These are phyloP conservation scores for Tetrapisispora arboricola DNA, from an alignment of 805 yeast genomes.

Conservation along the genomic window DNA sequence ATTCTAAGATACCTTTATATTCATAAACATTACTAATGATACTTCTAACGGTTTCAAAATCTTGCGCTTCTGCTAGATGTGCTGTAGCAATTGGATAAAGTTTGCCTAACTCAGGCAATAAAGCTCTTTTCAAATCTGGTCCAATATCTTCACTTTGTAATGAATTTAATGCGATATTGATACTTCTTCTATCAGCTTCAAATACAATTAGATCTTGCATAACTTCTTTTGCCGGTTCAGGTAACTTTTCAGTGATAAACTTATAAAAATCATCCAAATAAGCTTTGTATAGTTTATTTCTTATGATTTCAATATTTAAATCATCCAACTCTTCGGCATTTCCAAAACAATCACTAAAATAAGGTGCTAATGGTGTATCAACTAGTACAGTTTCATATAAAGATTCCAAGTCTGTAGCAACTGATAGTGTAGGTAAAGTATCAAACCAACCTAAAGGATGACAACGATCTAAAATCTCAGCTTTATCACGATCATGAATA, in stretches of 20 bases:
- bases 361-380: slow-evolving; percentile 96
- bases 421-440: slow-evolving; percentile 86
- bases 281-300: slow-evolving; percentile 86
- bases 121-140: slow-evolving; percentile 62
- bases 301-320: slow-evolving; percentile 85
- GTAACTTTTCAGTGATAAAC: slow-evolving; percentile 52
- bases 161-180: slow-evolving; percentile 85
- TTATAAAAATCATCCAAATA: slow-evolving; percentile 78
- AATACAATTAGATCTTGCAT: slow-evolving; percentile 71
- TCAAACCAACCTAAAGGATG: slow-evolving; percentile 99
- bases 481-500: slow-evolving; percentile 83
- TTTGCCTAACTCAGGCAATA: slow-evolving; percentile 77
- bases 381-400: slow-evolving; percentile 84
- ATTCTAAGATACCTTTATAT: slow-evolving; percentile 48
- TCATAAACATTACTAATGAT: slow-evolving; percentile 57
- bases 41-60: slow-evolving; percentile 68
- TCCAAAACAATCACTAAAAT: slow-evolving; percentile 81
- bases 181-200: slow-evolving; percentile 92
- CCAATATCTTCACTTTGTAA: slow-evolving; percentile 40
- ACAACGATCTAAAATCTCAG: slow-evolving; percentile 80
- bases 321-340: slow-evolving; percentile 85
- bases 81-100: slow-evolving; percentile 60
- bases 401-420: slow-evolving; percentile 92
- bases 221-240: slow-evolving; percentile 68
- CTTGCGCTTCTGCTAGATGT: slow-evolving; percentile 64